A percentile compares a stretch with the other conserved stretches of the same genome.
phyloP scores from a whole-genome alignment of 306 rosid species.

The Dryas octopetala region DNA sequence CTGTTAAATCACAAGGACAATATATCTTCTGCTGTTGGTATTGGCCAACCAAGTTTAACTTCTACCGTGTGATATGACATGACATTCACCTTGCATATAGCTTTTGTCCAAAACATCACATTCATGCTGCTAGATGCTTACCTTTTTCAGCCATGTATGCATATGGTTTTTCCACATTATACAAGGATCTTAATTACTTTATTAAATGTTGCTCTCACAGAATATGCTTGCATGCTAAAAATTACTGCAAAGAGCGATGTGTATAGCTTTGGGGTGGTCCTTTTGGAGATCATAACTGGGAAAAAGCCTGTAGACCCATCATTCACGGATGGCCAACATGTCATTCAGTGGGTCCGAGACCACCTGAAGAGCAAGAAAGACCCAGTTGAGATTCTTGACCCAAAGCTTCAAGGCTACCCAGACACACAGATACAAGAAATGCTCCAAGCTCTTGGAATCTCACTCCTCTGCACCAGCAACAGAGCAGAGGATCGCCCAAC shows the following conservation, averaged over 20 bases:
- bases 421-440: constrained; percentile 78
- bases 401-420: constrained; percentile 70
- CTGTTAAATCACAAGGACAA: background rate
- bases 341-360: constrained; percentile 76
- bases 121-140: background rate
- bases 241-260: constrained; percentile 85
- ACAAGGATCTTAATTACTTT: background rate
- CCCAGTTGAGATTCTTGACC: constrained; percentile 66
- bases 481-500: constrained; percentile 84
- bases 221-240: constrained; percentile 76
- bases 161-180: background rate
- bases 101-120: constrained; percentile 18
- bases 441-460: constrained; percentile 76
- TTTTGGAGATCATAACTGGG: constrained; percentile 80
- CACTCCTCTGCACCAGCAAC: constrained; percentile 69
- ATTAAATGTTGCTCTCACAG: constrained; percentile 36
- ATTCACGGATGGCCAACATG: constrained; percentile 68
- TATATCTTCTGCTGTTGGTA: background rate
- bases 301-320: constrained; percentile 79
- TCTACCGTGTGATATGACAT: constrained; percentile 8
- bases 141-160: background rate
- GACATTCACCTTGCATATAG: background rate
- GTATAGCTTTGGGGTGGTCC: constrained; percentile 84
- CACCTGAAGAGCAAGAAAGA: constrained; percentile 72
- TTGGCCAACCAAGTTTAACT: background rate